Evolutionary conservation across 805 yeast species (phyloP).

Genomic region (Nematodospora valgi): DNA sequence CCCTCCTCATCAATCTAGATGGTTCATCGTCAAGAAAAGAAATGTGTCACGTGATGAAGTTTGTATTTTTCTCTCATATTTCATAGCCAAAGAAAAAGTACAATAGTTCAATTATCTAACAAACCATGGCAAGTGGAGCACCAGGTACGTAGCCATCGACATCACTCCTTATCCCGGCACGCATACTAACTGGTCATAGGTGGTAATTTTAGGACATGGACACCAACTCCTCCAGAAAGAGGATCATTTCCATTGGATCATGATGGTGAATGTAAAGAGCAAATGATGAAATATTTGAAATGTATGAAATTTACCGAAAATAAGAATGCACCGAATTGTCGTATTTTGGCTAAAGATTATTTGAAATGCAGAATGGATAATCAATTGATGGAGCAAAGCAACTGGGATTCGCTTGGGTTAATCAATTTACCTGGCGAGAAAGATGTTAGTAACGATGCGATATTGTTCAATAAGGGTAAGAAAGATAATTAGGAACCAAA

Average conservation of each 20-base stretch:
- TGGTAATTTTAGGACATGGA: conserved; percentile 37
- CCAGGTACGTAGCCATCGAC: conserved; percentile 24
- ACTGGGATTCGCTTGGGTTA: conserved; percentile 43
- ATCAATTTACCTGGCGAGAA: conserved; percentile 38
- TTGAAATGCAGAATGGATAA: conserved; percentile 87
- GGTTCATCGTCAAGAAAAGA: too few relatives aligned
- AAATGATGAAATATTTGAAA: conserved; percentile 70
- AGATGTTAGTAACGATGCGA: conserved; percentile 6
- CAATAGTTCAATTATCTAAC: too few relatives aligned
- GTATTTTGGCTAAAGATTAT: conserved; percentile 77
- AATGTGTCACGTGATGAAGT: too few relatives aligned
- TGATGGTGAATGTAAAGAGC: conserved; percentile 70
- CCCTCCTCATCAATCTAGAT: too few relatives aligned
- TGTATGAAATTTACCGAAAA: conserved; percentile 79
- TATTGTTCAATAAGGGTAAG: neutral
- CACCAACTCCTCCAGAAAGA: conserved; percentile 92
- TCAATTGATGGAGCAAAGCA: conserved; percentile 39
- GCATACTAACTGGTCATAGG: conserved; percentile 16
- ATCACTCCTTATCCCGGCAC: neutral
- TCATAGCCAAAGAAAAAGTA: too few relatives aligned
- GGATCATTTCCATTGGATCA: conserved; percentile 97
- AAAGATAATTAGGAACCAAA: too few relatives aligned
- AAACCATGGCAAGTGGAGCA: conserved; percentile 34
- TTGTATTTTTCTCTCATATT: too few relatives aligned
- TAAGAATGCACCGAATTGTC: conserved; percentile 87